phyloP scores from a whole-genome alignment of 441 rosid genomes.

The Gossypium davidsonii region DNA sequence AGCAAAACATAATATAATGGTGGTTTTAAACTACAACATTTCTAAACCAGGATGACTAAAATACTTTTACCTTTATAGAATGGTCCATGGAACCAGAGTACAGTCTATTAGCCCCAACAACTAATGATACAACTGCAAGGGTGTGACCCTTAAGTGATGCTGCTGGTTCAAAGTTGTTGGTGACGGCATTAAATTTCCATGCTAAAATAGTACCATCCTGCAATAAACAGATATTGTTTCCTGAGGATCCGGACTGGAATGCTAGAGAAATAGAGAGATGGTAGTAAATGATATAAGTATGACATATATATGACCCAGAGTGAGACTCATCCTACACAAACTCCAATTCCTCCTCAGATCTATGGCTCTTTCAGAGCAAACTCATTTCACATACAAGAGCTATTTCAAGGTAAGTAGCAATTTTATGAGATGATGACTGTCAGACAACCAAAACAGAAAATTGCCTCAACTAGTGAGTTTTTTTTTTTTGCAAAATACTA shows the following conservation, averaged over 20 bases:
- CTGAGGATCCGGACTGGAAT: neutral
- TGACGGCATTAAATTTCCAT: constrained; percentile 71
- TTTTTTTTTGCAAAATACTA: neutral
- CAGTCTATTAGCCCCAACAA: constrained; percentile 86
- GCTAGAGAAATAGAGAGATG: neutral
- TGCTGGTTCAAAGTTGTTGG: constrained; percentile 76
- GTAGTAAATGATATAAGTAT: neutral
- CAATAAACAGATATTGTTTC: constrained; percentile 15
- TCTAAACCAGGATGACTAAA: neutral
- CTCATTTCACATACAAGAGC: neutral
- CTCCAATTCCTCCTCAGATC: neutral
- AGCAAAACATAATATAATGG: neutral
- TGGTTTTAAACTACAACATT: neutral
- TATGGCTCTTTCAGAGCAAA: neutral
- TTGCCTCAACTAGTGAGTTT: neutral
- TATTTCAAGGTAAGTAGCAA: neutral
- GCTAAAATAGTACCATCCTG: constrained; percentile 89
- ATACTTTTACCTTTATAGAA: constrained; percentile 56
- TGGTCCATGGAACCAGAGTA: constrained; percentile 96
- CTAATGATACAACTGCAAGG: constrained; percentile 71
- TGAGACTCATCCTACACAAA: neutral
- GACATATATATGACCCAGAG: neutral
- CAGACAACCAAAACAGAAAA: neutral
- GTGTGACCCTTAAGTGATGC: constrained; percentile 69
- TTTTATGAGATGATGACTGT: neutral